A percentile compares a stretch with the other conserved stretches of the same genome.
These are phyloP conservation scores for Fusarium cyanostomum DNA, from an alignment of 2,329 filamentous ascomycete genomes.

Conservation along the genomic window DNA sequence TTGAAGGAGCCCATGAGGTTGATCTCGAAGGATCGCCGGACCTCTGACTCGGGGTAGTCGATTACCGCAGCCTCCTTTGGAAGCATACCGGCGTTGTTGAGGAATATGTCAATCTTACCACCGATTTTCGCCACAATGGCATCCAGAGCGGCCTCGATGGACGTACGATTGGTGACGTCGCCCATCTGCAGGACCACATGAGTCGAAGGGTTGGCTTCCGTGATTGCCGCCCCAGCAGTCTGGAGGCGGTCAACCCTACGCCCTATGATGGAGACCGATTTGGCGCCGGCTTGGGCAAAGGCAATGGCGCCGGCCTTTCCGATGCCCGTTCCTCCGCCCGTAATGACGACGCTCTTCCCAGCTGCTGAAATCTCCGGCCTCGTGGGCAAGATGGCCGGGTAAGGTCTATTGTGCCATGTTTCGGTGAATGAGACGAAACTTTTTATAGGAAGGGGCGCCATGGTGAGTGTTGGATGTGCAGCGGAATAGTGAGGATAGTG, in stretches of 20 bases:
- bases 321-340: constrained; percentile 70
- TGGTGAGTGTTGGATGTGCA: not conserved
- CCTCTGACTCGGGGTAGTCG: constrained; percentile 11
- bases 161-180: not conserved
- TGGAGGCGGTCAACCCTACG: constrained; percentile 46
- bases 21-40: constrained; percentile 25
- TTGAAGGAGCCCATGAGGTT: constrained; percentile 42
- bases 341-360: constrained; percentile 66
- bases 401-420: constrained; percentile 36
- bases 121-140: not conserved
- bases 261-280: constrained; percentile 51
- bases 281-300: constrained; percentile 55
- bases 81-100: constrained; percentile 22
- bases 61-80: not conserved
- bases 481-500: too few species aligned
- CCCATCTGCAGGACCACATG: not conserved
- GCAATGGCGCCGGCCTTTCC: constrained; percentile 70
- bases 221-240: constrained; percentile 14
- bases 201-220: not conserved
- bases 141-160: not conserved
- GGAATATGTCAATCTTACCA: constrained; percentile 30
- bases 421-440: constrained; percentile 29
- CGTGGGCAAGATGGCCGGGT: constrained; percentile 44
- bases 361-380: constrained; percentile 46
- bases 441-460: not conserved